Conservation (phyloP, 768 basidiomycete species). For the Polyporus arcularius region DNA sequence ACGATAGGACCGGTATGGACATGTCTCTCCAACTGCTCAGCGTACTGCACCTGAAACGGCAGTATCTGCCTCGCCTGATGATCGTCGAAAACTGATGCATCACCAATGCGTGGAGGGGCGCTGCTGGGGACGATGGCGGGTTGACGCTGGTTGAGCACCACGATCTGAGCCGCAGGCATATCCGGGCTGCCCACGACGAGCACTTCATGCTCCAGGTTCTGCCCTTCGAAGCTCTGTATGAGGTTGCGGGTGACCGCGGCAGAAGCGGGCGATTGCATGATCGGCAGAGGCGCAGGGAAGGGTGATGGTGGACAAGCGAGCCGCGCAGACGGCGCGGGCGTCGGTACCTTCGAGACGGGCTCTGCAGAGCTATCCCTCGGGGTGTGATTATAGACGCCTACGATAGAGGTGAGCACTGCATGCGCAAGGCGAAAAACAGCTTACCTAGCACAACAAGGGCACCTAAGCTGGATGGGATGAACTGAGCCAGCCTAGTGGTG, state of each 20-base stretch:
- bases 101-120: conserved; percentile 21
- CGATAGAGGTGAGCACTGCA: not conserved
- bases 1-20: conserved; percentile 13
- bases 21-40: conserved; percentile 22
- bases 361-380: not conserved
- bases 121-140: conserved; percentile 12
- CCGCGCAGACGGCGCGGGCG: not conserved
- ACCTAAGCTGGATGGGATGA: conserved; percentile 44
- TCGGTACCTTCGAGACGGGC: not conserved
- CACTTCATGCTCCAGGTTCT: not conserved
- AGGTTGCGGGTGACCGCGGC: no score
- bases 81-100: conserved; percentile 3
- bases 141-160: not conserved
- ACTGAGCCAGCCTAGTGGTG: conserved; percentile 41
- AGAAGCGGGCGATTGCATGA: not conserved
- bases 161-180: not conserved
- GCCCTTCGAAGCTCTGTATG: no score
- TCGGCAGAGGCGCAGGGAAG: not conserved
- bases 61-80: conserved; percentile 23
- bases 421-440: conserved; percentile 3
- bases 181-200: not conserved
- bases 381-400: conserved; percentile 23
- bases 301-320: not conserved
- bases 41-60: conserved; percentile 24
- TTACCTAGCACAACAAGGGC: conserved; percentile 44